Percentiles rank a stretch among this genome's conserved stretches.
Evolutionary conservation across 2,329 filamentous ascomycete genomes (phyloP).

Genomic region (Chalaropsis ovoidea): DNA sequence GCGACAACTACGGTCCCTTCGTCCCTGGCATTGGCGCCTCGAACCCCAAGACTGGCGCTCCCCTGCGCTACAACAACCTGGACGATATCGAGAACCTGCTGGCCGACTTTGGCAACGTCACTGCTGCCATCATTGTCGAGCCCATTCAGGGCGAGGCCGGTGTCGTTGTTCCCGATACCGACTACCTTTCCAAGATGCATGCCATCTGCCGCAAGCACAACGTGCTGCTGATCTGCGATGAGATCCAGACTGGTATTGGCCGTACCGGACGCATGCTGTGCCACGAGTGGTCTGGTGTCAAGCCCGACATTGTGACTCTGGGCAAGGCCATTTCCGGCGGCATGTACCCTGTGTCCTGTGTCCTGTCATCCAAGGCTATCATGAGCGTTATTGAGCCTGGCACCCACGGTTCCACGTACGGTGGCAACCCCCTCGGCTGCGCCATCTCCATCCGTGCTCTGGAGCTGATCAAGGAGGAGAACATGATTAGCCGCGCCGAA

Average conservation of each 20-base stretch:
- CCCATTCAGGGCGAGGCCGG: slow-evolving; percentile 96
- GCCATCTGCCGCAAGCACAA: slow-evolving; percentile 91
- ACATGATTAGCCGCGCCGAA: slow-evolving; percentile 74
- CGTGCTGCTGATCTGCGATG: slow-evolving; percentile 90
- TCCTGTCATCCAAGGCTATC: slow-evolving; percentile 76
- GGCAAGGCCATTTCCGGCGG: slow-evolving; percentile 97
- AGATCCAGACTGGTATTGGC: slow-evolving; percentile 96
- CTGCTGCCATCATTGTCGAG: slow-evolving; percentile 88
- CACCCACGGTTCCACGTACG: slow-evolving; percentile 96
- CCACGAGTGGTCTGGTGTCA: slow-evolving; percentile 88
- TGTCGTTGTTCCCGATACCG: slow-evolving; percentile 85
- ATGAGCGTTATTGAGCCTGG: slow-evolving; percentile 96
- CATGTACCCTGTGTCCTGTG: slow-evolving; percentile 97
- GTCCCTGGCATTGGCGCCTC: slow-evolving; percentile 75
- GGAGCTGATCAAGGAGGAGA: slow-evolving; percentile 85
- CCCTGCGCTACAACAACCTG: slow-evolving; percentile 79
- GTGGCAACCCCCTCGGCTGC: slow-evolving; percentile 89
- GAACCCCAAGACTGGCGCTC: slow-evolving; percentile 61
- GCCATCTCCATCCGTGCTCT: slow-evolving; percentile 91
- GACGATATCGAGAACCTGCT: slow-evolving; percentile 69
- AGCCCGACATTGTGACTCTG: slow-evolving; percentile 86
- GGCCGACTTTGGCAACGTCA: slow-evolving; percentile 69
- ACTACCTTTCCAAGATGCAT: slow-evolving; percentile 71
- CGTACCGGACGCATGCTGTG: slow-evolving; percentile 90
- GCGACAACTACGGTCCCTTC: slow-evolving; percentile 94